A percentile compares a stretch with the other conserved stretches of the same genome.
Conservation (phyloP, 768 basidiomycete genomes). For the Chalciporus piperatus region DNA sequence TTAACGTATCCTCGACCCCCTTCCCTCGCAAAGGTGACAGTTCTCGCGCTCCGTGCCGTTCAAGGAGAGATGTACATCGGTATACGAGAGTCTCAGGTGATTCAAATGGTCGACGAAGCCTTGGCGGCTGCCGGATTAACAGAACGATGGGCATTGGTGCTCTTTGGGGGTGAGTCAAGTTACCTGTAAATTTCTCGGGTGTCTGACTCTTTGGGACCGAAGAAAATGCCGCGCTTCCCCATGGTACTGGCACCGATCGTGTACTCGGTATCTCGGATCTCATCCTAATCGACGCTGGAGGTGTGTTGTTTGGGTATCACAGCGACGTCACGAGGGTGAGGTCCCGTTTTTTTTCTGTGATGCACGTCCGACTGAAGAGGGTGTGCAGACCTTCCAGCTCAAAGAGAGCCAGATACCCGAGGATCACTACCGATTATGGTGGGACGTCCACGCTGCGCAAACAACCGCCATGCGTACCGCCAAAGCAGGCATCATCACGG, state of each 20-base stretch:
- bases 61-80: conserved; percentile 61
- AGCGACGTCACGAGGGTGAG: conserved; percentile 78
- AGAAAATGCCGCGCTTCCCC: conserved; percentile 88
- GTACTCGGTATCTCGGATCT: conserved; percentile 55
- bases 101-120: conserved; percentile 53
- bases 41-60: conserved; percentile 69
- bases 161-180: conserved; percentile 68
- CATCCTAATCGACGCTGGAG: conserved; percentile 73
- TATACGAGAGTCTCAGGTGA: conserved; percentile 72
- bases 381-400: conserved; percentile 60
- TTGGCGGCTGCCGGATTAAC: conserved; percentile 57
- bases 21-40: conserved; percentile 60
- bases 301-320: conserved; percentile 67
- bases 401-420: conserved; percentile 51
- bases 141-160: conserved; percentile 57
- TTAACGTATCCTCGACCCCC: not conserved
- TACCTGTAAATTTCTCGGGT: not conserved
- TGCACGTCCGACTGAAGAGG: not conserved
- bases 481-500: conserved; percentile 45
- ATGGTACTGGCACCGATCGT: conserved; percentile 75
- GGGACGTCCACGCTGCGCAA: conserved; percentile 64
- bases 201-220: conserved; percentile 5
- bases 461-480: conserved; percentile 48
- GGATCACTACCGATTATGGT: conserved; percentile 59
- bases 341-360: not conserved